These are phyloP conservation scores for Zygosaccharomyces pseudorouxii DNA, from an alignment of 805 yeast species.

Conservation along the genomic window DNA sequence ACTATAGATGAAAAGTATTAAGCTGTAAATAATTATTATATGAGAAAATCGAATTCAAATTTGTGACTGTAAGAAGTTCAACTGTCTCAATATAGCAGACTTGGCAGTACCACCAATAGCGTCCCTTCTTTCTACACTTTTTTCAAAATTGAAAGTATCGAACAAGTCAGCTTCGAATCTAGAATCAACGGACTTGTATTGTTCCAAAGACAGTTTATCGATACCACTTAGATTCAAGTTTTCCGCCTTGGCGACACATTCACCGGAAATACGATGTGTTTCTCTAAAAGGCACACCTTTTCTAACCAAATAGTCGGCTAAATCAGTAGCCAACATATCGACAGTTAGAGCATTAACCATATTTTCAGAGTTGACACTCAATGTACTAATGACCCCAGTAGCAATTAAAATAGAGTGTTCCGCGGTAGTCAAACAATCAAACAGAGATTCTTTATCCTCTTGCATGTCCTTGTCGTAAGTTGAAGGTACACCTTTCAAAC, in stretches of 20 bases:
- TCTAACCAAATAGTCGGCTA: constrained; percentile 95
- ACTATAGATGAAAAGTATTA: neutral
- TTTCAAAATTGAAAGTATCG: constrained; percentile 86
- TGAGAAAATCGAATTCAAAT: constrained; percentile 9
- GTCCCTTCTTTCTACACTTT: constrained; percentile 91
- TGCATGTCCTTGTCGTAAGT: constrained; percentile 98
- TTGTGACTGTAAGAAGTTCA: constrained; percentile 37
- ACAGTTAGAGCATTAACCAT: constrained; percentile 90
- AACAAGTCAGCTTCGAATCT: constrained; percentile 79
- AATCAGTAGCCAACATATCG: constrained; percentile 99
- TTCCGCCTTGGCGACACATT: constrained; percentile 91
- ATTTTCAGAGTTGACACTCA: constrained; percentile 61
- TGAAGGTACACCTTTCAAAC: constrained; percentile 94
- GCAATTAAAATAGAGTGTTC: constrained; percentile 93
- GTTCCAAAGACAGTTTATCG: constrained; percentile 73
- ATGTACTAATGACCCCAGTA: constrained; percentile 92
- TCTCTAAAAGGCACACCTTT: constrained; percentile 99
- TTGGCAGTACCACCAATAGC: constrained; percentile 98
- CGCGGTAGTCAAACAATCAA: constrained; percentile 83
- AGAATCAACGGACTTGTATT: constrained; percentile 71
- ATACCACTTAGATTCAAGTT: constrained; percentile 72
- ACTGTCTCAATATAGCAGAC: constrained; percentile 77
- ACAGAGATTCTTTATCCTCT: constrained; percentile 98
- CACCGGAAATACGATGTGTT: constrained; percentile 98
- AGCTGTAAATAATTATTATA: neutral